Evolutionary conservation across 2,329 filamentous ascomycete species (phyloP).

Genomic region (Fusarium ambrosium): DNA sequence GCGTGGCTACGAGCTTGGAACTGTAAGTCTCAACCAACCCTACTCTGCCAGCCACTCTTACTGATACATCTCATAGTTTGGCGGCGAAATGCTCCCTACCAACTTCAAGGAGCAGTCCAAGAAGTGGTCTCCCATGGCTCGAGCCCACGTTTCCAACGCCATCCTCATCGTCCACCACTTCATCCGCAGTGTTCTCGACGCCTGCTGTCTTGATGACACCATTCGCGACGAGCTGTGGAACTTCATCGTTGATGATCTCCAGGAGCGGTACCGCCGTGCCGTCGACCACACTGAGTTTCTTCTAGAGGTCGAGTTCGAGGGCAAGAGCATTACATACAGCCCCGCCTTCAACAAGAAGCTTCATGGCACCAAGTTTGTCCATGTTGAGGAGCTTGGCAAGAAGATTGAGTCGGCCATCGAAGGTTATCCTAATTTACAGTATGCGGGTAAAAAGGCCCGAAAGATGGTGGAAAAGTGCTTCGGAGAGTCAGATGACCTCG

Average conservation of each 20-base stretch:
- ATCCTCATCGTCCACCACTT: constrained; percentile 67
- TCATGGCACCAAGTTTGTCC: not conserved
- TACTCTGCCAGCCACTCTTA: too few species aligned
- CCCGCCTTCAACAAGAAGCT: constrained; percentile 12
- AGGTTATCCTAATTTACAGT: too few species aligned
- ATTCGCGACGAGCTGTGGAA: constrained; percentile 59
- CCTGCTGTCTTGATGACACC: constrained; percentile 58
- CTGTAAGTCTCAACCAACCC: constrained; percentile 48
- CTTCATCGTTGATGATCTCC: constrained; percentile 62
- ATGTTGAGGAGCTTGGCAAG: not conserved
- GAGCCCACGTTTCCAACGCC: constrained; percentile 64
- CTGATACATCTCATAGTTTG: constrained; percentile 46
- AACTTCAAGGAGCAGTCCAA: constrained; percentile 66
- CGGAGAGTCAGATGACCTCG: constrained; percentile 38
- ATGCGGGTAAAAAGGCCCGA: not conserved
- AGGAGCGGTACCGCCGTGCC: constrained; percentile 60
- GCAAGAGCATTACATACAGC: constrained; percentile 43
- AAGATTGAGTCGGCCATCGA: not conserved
- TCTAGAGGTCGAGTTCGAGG: constrained; percentile 51
- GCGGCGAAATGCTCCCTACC: constrained; percentile 55
- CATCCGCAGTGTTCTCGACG: constrained; percentile 58
- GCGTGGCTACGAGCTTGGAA: constrained; percentile 69
- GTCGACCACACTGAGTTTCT: constrained; percentile 65
- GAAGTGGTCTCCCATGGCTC: constrained; percentile 65
- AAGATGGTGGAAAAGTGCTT: not conserved